Evolutionary conservation across 2,329 filamentous ascomycete species (phyloP).

Genomic region (Alternaria metachromatica): DNA sequence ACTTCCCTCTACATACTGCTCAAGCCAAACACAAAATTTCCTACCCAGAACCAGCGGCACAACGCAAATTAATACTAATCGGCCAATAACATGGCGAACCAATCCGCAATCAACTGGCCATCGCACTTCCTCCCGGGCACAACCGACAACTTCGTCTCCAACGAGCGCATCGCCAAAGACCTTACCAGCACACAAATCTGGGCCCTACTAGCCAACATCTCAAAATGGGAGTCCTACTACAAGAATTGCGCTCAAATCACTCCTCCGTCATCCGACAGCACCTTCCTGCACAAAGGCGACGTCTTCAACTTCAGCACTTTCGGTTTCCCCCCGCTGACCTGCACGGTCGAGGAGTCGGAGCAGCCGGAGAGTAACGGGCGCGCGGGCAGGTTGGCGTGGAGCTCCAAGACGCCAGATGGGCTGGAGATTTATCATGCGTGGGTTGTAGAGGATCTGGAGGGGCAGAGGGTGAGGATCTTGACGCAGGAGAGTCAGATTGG

Average conservation of each 20-base stretch:
- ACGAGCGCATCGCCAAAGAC: slow-evolving; percentile 40
- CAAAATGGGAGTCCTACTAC: slow-evolving; percentile 46
- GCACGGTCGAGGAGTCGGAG: slow-evolving; percentile 24
- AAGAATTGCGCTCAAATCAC: slow-evolving; percentile 41
- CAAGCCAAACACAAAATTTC: background rate
- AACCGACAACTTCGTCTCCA: slow-evolving; percentile 47
- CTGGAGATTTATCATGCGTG: slow-evolving; percentile 48
- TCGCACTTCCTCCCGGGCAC: slow-evolving; percentile 42
- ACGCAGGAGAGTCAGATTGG: slow-evolving; percentile 49
- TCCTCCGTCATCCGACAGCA: slow-evolving; percentile 25
- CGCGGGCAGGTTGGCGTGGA: slow-evolving; percentile 26
- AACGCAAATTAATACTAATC: too few species aligned
- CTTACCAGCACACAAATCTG: slow-evolving; percentile 42
- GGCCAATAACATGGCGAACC: slow-evolving; percentile 10
- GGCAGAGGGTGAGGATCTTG: slow-evolving; percentile 40
- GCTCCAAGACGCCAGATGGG: slow-evolving; percentile 27
- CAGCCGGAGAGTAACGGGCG: slow-evolving; percentile 29
- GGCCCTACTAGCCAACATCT: slow-evolving; percentile 40
- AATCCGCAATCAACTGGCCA: slow-evolving; percentile 44
- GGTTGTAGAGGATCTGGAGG: slow-evolving; percentile 43
- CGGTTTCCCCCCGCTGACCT: slow-evolving; percentile 42
- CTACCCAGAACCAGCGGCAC: too few species aligned
- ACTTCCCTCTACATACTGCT: background rate
- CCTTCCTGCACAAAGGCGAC: slow-evolving; percentile 32
- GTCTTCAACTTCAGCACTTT: slow-evolving; percentile 48